phyloP scores from a whole-genome alignment of 768 basidiomycete genomes.

The Daedalea quercina region DNA sequence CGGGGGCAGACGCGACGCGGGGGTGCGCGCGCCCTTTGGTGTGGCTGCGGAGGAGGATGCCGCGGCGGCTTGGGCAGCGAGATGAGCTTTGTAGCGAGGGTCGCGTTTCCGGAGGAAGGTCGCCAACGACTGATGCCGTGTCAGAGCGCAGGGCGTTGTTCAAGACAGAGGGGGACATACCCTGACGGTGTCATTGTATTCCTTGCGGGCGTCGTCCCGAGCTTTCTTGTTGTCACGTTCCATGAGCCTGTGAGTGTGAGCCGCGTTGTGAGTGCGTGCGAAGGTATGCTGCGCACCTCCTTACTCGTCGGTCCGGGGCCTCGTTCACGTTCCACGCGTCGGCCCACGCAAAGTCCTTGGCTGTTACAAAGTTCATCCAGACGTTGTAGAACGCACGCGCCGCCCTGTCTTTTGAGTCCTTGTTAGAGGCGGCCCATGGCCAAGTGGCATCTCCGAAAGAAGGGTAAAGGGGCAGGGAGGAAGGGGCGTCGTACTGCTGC shows the following conservation, averaged over 20 bases:
- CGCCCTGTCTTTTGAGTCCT: constrained; percentile 39
- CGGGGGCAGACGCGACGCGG: constrained; percentile 18
- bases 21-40: constrained; percentile 10
- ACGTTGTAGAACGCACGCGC: constrained; percentile 74
- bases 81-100: constrained; percentile 72
- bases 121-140: constrained; percentile 52
- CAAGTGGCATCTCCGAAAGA: constrained; percentile 78
- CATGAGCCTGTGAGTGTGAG: constrained; percentile 53
- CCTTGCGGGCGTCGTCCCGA: constrained; percentile 77
- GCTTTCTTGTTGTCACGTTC: constrained; percentile 95
- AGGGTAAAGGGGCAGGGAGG: constrained; percentile 50
- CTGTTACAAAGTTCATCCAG: constrained; percentile 83
- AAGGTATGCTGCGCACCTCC: constrained; percentile 45
- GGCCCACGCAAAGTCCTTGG: constrained; percentile 85
- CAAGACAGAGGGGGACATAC: constrained; percentile 38
- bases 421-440: constrained; percentile 52
- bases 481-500: constrained; percentile 35
- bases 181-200: constrained; percentile 88
- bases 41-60: constrained; percentile 6
- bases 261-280: not conserved
- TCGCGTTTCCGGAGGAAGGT: constrained; percentile 83
- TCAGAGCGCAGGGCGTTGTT: not conserved
- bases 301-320: constrained; percentile 79
- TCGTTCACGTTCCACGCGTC: constrained; percentile 80
- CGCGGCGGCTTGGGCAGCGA: constrained; percentile 37